Base-by-base conservation (phyloP, 805 yeast genomes). In the Teunomyces cretensis region DNA sequence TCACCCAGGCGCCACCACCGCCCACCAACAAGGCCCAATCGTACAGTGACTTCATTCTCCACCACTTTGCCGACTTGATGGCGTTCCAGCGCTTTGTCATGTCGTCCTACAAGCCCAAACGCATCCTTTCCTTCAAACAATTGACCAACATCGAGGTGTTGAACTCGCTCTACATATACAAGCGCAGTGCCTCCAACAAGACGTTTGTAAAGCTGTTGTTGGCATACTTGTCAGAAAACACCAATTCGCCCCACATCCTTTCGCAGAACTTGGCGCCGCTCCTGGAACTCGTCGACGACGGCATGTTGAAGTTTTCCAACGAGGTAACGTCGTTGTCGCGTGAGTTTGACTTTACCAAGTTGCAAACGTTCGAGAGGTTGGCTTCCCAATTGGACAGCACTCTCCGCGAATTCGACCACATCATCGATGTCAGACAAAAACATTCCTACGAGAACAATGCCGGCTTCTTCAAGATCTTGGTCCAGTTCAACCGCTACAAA, bases 81-180 rank as follows among this genome's bases (percentile, higher is more conserved):
- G 52, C 39, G 16, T 56, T 64, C 39, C 49, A 55, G 26, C 39
- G 47, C 14, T 64, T 63, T 41, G 47, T 63, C 36, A 15, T 27
- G 7, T 41, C 45, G 8, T 58, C 62, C 5, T 62, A 59, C 43
- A 54, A 47, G 22, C 28, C 52, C 33, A 59, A 61, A 41, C 38
- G 38, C 22, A 49, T 62, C 46, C 44, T 44, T 5, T 40, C 45
- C 17, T 61, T 61, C 33, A 50, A 45, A 9, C 61, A 63, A 39
- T 55, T 64, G 40, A 57, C 65, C 4, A 38, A 60, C 4, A 38
- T 52, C 9, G 68, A 64, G 43, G 44, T 62, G 11, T 52, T 56
- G 48, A 63, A 60, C 47, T 54, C 57, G 14, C 46, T 63, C 33
- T 60, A 64, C 44, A 53, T 58, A 14, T 64, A 60, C 51, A 60